These are phyloP conservation scores for Penicillium sp. DNA, from an alignment of 2,329 filamentous ascomycete genomes.

Conservation along the genomic window DNA sequence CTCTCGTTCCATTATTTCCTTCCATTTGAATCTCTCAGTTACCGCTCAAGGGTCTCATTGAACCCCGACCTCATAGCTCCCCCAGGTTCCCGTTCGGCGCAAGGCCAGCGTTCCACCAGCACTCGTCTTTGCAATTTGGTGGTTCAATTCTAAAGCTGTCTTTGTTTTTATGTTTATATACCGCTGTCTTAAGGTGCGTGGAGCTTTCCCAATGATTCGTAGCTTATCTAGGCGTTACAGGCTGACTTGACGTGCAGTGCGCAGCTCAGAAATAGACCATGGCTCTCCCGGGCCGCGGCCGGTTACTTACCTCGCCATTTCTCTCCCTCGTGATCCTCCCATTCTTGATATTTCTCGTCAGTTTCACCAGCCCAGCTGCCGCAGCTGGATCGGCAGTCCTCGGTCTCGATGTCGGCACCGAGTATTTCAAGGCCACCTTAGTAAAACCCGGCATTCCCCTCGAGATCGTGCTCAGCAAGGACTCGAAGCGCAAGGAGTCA, in stretches of 20 bases:
- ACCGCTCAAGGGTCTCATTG: background rate
- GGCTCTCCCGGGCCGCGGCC: conserved; percentile 34
- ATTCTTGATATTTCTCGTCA: conserved; percentile 54
- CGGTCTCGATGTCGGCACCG: conserved; percentile 90
- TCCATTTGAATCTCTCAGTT: background rate
- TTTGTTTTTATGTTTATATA: conserved; percentile 15
- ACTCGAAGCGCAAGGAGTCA: conserved; percentile 93
- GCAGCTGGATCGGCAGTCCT: conserved; percentile 75
- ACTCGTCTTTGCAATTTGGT: conserved; percentile 18
- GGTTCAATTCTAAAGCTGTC: conserved; percentile 6
- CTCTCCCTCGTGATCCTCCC: conserved; percentile 52
- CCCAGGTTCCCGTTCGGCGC: conserved; percentile 17
- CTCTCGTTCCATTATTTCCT: conserved; percentile 8
- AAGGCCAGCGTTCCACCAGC: conserved; percentile 21
- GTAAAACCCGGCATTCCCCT: conserved; percentile 97
- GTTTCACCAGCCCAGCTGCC: conserved; percentile 59
- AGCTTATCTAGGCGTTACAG: background rate
- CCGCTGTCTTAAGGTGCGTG: conserved; percentile 5
- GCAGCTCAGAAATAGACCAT: conserved; percentile 34
- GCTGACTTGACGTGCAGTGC: conserved; percentile 22
- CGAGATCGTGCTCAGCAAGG: conserved; percentile 96
- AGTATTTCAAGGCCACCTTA: conserved; percentile 93
- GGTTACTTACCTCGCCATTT: conserved; percentile 34
- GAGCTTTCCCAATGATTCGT: background rate
- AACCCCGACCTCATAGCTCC: conserved; percentile 14